Conservation (phyloP, 2,329 filamentous ascomycete species). For the Colletotrichum ledebouriae region DNA sequence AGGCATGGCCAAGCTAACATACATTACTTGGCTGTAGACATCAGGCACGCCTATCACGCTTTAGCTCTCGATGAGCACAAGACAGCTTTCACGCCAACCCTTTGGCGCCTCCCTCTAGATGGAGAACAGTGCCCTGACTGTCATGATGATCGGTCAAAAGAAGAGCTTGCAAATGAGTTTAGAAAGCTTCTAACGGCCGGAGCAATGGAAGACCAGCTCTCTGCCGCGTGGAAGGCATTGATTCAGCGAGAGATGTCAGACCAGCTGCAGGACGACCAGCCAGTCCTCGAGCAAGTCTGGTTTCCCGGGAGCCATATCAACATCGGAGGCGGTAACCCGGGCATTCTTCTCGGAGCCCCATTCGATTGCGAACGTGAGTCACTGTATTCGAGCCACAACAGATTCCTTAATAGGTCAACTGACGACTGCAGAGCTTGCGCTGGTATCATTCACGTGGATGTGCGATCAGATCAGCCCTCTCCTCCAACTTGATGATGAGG, state of each 20-base stretch:
- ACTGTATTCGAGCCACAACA: no score
- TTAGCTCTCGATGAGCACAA: slow-evolving; percentile 25
- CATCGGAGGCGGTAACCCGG: slow-evolving; percentile 32
- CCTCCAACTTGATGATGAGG: slow-evolving; percentile 1
- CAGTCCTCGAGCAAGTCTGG: slow-evolving; percentile 32
- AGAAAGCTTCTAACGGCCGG: neutral
- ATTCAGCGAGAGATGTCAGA: slow-evolving; percentile 9
- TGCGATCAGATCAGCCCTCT: slow-evolving; percentile 20
- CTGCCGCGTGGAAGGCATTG: neutral
- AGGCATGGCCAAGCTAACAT: no score
- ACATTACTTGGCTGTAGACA: neutral
- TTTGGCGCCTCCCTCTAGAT: slow-evolving; percentile 16
- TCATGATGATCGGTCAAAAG: neutral
- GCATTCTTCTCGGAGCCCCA: neutral
- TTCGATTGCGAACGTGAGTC: slow-evolving; percentile 33
- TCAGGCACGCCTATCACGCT: slow-evolving; percentile 26
- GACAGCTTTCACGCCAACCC: neutral
- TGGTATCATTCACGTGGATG: slow-evolving; percentile 42
- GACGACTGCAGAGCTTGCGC: slow-evolving; percentile 33
- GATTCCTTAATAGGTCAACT: neutral
- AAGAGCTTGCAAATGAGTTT: neutral
- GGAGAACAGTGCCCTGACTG: neutral
- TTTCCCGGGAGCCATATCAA: slow-evolving; percentile 38
- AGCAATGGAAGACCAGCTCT: neutral
- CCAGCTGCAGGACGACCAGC: neutral